These are phyloP conservation scores for Calocybe gambosa DNA, from an alignment of 1,284 basidiomycete genomes.

Conservation along the genomic window DNA sequence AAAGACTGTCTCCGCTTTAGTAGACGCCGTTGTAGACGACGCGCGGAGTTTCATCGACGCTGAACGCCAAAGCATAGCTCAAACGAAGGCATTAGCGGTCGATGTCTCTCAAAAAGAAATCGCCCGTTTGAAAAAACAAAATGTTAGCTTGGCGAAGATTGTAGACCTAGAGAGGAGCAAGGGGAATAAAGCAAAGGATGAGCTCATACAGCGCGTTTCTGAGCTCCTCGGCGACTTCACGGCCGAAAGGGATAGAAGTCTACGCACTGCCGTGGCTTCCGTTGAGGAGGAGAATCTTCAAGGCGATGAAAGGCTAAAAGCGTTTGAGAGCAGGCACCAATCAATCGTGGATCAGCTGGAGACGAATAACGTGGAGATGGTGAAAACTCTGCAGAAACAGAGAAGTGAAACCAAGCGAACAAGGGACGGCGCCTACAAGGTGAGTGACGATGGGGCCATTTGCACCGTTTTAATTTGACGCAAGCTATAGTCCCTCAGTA, in stretches of 20 bases:
- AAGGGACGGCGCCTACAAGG: slow-evolving; percentile 58
- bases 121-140: slow-evolving; percentile 64
- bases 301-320: slow-evolving; percentile 45
- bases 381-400: slow-evolving; percentile 38
- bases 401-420: slow-evolving; percentile 48
- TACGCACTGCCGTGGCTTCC: slow-evolving; percentile 52
- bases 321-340: slow-evolving; percentile 44
- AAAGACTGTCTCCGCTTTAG: slow-evolving; percentile 43
- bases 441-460: slow-evolving; percentile 21
- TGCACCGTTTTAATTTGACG: slow-evolving; percentile 1
- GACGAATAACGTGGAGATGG: slow-evolving; percentile 34
- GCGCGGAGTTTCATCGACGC: slow-evolving; percentile 50
- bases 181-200: slow-evolving; percentile 61
- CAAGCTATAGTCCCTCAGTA: slow-evolving; percentile 35
- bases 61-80: slow-evolving; percentile 46
- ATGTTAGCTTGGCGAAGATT: slow-evolving; percentile 56
- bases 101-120: slow-evolving; percentile 57
- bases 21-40: slow-evolving; percentile 58
- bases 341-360: slow-evolving; percentile 38
- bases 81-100: slow-evolving; percentile 46
- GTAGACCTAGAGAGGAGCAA: slow-evolving; percentile 64
- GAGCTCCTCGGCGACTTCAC: slow-evolving; percentile 67
- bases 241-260: slow-evolving; percentile 60
- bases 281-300: slow-evolving; percentile 53
- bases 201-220: slow-evolving; percentile 69